These are phyloP conservation scores for Trichomonascaceae sp. DNA, from an alignment of 1,139 yeast species.

Conservation along the genomic window DNA sequence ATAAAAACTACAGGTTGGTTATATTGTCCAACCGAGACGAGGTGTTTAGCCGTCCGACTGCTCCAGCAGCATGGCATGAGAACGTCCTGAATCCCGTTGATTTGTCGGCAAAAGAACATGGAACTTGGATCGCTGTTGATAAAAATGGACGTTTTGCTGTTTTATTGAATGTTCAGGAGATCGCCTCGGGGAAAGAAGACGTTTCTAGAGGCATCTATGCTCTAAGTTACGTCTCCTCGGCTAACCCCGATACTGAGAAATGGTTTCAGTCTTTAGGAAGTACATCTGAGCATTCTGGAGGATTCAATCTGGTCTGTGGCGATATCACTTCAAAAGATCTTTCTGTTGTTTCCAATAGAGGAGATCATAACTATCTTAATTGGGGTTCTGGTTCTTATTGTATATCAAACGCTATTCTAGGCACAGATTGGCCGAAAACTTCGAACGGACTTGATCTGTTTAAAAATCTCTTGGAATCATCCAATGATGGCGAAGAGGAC, in stretches of 20 bases:
- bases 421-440: conserved; percentile 67
- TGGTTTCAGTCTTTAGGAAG: conserved; percentile 37
- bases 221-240: conserved; percentile 44
- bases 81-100: conserved; percentile 67
- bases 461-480: conserved; percentile 34
- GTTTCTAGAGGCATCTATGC: conserved; percentile 75
- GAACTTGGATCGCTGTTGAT: conserved; percentile 87
- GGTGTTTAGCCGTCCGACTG: conserved; percentile 66
- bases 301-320: conserved; percentile 80
- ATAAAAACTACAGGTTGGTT: conserved; percentile 37
- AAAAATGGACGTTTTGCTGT: conserved; percentile 61
- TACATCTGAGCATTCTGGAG: conserved; percentile 54
- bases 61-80: conserved; percentile 41
- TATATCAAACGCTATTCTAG: conserved; percentile 16
- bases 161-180: conserved; percentile 62
- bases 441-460: conserved; percentile 45
- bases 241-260: conserved; percentile 34
- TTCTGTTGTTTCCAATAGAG: conserved; percentile 30
- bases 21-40: conserved; percentile 84
- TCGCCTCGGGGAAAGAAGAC: conserved; percentile 19
- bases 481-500: conserved; percentile 34
- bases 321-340: conserved; percentile 31
- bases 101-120: conserved; percentile 65
- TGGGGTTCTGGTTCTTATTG: conserved; percentile 5
- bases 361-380: conserved; percentile 9